These are phyloP conservation scores for Pisolithus orientalis DNA, from an alignment of 768 basidiomycete species.

Conservation along the genomic window DNA sequence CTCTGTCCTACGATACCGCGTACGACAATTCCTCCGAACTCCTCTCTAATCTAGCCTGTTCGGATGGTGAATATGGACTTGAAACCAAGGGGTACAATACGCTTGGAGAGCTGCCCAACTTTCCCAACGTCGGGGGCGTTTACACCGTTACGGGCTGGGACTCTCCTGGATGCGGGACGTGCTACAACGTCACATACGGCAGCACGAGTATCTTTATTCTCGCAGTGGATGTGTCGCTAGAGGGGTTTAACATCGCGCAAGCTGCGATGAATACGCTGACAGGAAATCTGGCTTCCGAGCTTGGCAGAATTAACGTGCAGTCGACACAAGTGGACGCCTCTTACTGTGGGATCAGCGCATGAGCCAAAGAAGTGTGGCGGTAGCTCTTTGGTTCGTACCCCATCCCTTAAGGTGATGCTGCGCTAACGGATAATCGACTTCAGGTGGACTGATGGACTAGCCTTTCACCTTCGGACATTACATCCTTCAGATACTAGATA, in stretches of 20 bases:
- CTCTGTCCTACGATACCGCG: conserved; percentile 24
- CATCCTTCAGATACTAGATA: too few relatives aligned
- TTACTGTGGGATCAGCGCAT: conserved; percentile 35
- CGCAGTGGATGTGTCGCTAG: conserved; percentile 22
- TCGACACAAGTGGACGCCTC: conserved; percentile 39
- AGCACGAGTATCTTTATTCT: conserved; percentile 13
- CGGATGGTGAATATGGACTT: conserved; percentile 28
- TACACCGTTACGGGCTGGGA: conserved; percentile 26
- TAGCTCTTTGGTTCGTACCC: too few relatives aligned
- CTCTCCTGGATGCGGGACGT: conserved; percentile 28
- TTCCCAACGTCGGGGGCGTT: conserved; percentile 29
- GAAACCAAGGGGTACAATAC: conserved; percentile 26
- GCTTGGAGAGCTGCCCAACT: conserved; percentile 25
- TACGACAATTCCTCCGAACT: conserved; percentile 22
- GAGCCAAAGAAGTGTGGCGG: too few relatives aligned
- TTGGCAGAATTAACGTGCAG: conserved; percentile 44
- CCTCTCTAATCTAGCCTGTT: conserved; percentile 24
- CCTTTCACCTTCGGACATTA: too few relatives aligned
- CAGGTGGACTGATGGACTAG: too few relatives aligned
- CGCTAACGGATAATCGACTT: too few relatives aligned
- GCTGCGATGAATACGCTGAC: conserved; percentile 53
- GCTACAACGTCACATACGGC: conserved; percentile 24
- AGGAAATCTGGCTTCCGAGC: conserved; percentile 35
- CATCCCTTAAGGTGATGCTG: too few relatives aligned
- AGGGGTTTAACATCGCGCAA: conserved; percentile 44